Evolutionary conservation across 2,329 filamentous ascomycete genomes (phyloP).

Genomic region (Fusarium metavorans): DNA sequence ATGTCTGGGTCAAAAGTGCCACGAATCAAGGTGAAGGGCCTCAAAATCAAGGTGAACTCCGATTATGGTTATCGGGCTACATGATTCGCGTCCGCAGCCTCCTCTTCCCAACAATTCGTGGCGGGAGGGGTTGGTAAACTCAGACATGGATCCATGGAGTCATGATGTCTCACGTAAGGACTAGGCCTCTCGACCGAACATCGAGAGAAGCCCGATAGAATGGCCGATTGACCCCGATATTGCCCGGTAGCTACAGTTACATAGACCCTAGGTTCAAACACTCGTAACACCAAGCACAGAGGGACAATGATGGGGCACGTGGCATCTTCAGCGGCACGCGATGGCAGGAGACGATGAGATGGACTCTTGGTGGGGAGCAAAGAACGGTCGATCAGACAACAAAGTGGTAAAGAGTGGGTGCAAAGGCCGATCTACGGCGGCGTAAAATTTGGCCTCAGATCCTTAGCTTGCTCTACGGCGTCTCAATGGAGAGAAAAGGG

Average conservation of each 20-base stretch:
- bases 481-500: conserved; percentile 18
- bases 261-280: not conserved
- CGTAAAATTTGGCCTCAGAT: conserved; percentile 26
- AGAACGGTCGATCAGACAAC: conserved; percentile 21
- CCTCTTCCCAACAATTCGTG: not conserved
- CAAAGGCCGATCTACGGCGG: conserved; percentile 37
- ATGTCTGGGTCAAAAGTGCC: not conserved
- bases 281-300: not conserved
- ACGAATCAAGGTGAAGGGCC: not conserved
- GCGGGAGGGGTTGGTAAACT: not conserved
- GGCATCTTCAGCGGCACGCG: conserved; percentile 19
- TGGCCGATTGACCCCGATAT: conserved; percentile 15
- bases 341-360: conserved; percentile 16
- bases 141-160: not conserved
- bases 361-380: conserved; percentile 16
- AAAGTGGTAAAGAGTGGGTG: conserved; percentile 13
- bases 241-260: conserved; percentile 16
- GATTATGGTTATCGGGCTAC: not conserved
- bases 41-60: not conserved
- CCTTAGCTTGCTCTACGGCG: conserved; percentile 18
- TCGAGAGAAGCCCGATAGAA: not conserved
- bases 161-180: not conserved
- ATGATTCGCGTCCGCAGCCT: not conserved
- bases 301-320: conserved; percentile 25
- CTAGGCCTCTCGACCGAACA: not conserved